Evolutionary conservation across 805 yeast species (phyloP).

Genomic region (Candida khao-thaluensis): DNA sequence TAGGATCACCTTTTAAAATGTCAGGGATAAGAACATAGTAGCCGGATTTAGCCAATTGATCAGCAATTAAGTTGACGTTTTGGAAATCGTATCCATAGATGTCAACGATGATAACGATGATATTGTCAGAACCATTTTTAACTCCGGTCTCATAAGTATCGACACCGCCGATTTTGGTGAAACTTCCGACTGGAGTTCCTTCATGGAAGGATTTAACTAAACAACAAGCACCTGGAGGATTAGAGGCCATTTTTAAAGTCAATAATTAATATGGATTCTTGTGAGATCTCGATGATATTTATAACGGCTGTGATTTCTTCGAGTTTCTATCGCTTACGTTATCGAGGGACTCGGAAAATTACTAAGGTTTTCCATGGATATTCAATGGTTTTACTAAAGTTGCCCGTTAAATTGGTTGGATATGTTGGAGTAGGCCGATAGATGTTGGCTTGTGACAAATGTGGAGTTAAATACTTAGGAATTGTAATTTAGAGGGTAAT

Average conservation of each 20-base stretch:
- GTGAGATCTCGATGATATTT: background rate
- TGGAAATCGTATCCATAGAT: conserved; percentile 59
- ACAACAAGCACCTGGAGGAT: conserved; percentile 54
- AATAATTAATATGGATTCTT: background rate
- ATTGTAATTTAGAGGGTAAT: too few relatives aligned
- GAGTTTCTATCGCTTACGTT: too few relatives aligned
- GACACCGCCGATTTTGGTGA: conserved; percentile 42
- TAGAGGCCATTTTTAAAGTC: conserved; percentile 44
- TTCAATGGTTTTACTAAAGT: too few relatives aligned
- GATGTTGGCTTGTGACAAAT: too few relatives aligned
- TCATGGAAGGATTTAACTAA: conserved; percentile 42
- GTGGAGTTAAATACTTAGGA: too few relatives aligned
- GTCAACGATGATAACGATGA: conserved; percentile 68
- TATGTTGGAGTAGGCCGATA: too few relatives aligned
- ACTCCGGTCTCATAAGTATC: conserved; percentile 32
- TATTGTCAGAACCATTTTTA: conserved; percentile 35
- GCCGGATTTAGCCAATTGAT: conserved; percentile 57
- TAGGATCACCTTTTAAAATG: conserved; percentile 53
- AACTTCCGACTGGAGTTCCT: conserved; percentile 50
- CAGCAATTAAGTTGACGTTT: conserved; percentile 65
- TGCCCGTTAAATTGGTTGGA: too few relatives aligned
- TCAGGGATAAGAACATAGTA: conserved; percentile 78
- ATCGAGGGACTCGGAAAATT: too few relatives aligned
- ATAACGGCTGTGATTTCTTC: too few relatives aligned
- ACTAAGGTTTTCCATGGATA: too few relatives aligned